Conservation (phyloP, 176 grass and related monocot genomes). For the Avena insularis region DNA sequence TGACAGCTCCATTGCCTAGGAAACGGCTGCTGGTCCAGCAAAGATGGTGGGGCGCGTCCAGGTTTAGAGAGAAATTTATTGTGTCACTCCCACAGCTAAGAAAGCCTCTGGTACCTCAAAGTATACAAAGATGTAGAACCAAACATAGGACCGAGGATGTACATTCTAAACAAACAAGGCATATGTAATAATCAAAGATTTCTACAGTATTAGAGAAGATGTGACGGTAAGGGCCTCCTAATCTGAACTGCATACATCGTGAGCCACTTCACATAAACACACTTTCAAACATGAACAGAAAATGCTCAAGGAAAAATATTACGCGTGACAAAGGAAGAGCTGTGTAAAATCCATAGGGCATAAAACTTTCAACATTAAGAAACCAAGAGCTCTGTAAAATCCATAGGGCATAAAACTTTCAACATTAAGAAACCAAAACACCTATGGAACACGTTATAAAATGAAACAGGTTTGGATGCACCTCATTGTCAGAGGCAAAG, state of each 20-base stretch:
- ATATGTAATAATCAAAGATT: neutral
- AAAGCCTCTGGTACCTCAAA: no score
- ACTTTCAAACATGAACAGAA: neutral
- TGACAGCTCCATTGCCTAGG: no score
- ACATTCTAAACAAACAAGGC: neutral
- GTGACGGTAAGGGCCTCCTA: neutral
- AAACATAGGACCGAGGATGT: neutral
- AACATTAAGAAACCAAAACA: neutral
- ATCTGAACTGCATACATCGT: neutral
- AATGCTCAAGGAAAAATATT: neutral
- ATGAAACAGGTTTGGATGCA: neutral
- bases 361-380: neutral
- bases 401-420: neutral
- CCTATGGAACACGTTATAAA: neutral
- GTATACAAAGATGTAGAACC: no score
- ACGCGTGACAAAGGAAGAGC: neutral
- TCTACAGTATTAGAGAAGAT: neutral
- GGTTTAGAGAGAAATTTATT: no score
- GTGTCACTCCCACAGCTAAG: no score
- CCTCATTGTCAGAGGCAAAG: slow-evolving; percentile 58
- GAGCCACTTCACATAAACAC: neutral
- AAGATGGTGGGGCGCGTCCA: no score
- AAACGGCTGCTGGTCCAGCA: no score
- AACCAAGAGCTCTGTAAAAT: neutral
- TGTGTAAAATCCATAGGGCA: neutral